Percentiles rank a stretch among this genome's conserved stretches.
phyloP scores from a whole-genome alignment of 805 yeast genomes.

The Ogataea pini region DNA sequence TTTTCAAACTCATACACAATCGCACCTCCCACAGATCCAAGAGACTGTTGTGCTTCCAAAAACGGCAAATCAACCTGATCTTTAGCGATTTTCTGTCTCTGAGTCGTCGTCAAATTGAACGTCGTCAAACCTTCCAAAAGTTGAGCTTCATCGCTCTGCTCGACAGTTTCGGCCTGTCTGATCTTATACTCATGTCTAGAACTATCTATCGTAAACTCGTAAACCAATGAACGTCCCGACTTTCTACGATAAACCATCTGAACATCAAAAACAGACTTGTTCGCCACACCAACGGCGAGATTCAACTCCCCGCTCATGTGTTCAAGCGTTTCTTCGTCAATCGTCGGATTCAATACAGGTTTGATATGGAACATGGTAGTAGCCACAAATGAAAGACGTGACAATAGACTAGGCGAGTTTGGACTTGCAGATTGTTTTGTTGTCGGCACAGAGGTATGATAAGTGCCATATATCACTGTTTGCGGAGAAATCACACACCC shows the following conservation, averaged over 20 bases:
- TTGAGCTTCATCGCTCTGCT: constrained; percentile 46
- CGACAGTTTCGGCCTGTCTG: constrained; percentile 29
- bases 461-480: constrained; percentile 47
- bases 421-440: constrained; percentile 1
- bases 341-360: constrained; percentile 38
- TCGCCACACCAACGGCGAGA: constrained; percentile 51
- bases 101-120: constrained; percentile 76
- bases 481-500: constrained; percentile 40
- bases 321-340: constrained; percentile 47
- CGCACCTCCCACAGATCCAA: constrained; percentile 82
- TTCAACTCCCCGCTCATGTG: constrained; percentile 39
- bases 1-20: constrained; percentile 94
- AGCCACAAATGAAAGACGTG: constrained; percentile 62
- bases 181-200: constrained; percentile 42
- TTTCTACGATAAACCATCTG: constrained; percentile 70
- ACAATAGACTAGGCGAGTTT: constrained; percentile 24
- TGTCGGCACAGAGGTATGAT: constrained; percentile 40
- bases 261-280: constrained; percentile 47
- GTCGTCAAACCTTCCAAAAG: constrained; percentile 78
- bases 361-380: constrained; percentile 66
- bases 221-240: constrained; percentile 75
- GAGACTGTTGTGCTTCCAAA: constrained; percentile 75
- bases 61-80: constrained; percentile 91
- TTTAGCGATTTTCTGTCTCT: constrained; percentile 72
- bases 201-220: constrained; percentile 55